Percentiles rank a stretch among this genome's conserved stretches.
Conservation (phyloP, 2,329 filamentous ascomycete species). For the Epichloe sp. region DNA sequence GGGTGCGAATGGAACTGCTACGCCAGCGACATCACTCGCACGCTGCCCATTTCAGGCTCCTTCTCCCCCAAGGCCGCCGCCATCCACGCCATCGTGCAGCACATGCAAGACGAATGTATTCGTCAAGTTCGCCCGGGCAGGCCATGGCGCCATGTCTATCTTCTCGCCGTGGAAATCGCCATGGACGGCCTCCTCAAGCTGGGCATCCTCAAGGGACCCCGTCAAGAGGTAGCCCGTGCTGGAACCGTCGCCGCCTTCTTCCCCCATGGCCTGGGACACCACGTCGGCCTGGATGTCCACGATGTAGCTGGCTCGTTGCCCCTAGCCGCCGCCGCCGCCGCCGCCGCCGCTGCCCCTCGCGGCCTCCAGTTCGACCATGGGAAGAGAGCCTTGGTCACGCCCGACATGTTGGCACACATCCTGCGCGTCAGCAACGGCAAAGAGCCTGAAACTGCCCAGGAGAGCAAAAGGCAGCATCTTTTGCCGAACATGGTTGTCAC, state of each 20-base stretch:
- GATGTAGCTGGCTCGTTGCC: slow-evolving; percentile 33
- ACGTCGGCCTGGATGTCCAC: slow-evolving; percentile 53
- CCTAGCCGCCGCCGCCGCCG: slow-evolving; percentile 21
- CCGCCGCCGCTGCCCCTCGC: slow-evolving; percentile 13
- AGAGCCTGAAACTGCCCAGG: slow-evolving; percentile 9
- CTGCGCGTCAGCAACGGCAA: background rate
- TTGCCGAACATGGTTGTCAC: slow-evolving; percentile 58
- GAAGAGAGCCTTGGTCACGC: slow-evolving; percentile 29
- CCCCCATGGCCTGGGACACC: slow-evolving; percentile 50
- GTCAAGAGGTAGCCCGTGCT: slow-evolving; percentile 37
- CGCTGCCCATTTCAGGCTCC: slow-evolving; percentile 59
- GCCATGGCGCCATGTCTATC: slow-evolving; percentile 58
- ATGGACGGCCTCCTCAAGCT: slow-evolving; percentile 56
- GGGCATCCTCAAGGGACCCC: slow-evolving; percentile 56
- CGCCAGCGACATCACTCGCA: slow-evolving; percentile 80
- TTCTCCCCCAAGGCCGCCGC: slow-evolving; percentile 57
- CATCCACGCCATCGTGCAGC: slow-evolving; percentile 65
- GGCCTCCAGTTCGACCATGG: slow-evolving; percentile 18
- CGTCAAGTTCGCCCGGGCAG: slow-evolving; percentile 54
- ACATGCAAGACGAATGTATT: slow-evolving; percentile 72
- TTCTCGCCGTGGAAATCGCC: slow-evolving; percentile 59
- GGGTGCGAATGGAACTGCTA: slow-evolving; percentile 79
- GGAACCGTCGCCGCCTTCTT: slow-evolving; percentile 50
- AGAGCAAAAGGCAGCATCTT: slow-evolving; percentile 28
- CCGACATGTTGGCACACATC: slow-evolving; percentile 18